Evolutionary conservation across 2,329 filamentous ascomycete species (phyloP), one percentile per base, ranked within the genome.

Genomic region (Phialemoniopsis sp.): DNA sequence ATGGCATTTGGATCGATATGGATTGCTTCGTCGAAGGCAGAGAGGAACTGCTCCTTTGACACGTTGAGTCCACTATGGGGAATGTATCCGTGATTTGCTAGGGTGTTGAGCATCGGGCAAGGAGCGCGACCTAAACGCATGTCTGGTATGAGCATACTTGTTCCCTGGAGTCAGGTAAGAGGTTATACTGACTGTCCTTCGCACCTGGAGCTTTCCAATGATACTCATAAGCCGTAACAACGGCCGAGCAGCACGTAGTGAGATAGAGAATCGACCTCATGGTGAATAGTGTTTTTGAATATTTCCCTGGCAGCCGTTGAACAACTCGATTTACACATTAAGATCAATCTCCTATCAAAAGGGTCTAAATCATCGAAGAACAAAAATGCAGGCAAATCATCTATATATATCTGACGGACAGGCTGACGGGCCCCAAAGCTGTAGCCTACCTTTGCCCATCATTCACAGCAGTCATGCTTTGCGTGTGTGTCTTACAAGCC

Each of bases 71-170:
- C 71, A 38, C 69, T 51, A 36, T 60, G 71, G 4, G 67, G 69
- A 2, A 76, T 59, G 40, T 67, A 71, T 13, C 64, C 65, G 43
- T 75, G 67, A 47, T 75, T 76, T 5, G 70, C 65, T n/a, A 76
- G 54, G 0, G 70, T 64, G 49, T 76, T 76, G 40, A 75, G 55
- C 62, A 72, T 70, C 1, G 72, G 70, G 41, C 71, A 76, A 17
- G 71, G 69, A 1, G 62, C 60, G 13, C 63, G 57, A 15, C 61
- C 59, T 66, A 18, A n/a, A 15, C 9, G 13, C 17, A 29, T 13
- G 13, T 5, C 29, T 5, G 8, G 7, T 19, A 13, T 34, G 7
- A 14, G 3, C 10, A 16, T 28, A 15, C 7, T 15, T 9, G 21
- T 26, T 26, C n/a, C n/a, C n/a, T n/a, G n/a, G n/a, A n/a, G n/a